Evolutionary conservation across 768 basidiomycete genomes (phyloP).

Genomic region (Tricholoma matsutake): DNA sequence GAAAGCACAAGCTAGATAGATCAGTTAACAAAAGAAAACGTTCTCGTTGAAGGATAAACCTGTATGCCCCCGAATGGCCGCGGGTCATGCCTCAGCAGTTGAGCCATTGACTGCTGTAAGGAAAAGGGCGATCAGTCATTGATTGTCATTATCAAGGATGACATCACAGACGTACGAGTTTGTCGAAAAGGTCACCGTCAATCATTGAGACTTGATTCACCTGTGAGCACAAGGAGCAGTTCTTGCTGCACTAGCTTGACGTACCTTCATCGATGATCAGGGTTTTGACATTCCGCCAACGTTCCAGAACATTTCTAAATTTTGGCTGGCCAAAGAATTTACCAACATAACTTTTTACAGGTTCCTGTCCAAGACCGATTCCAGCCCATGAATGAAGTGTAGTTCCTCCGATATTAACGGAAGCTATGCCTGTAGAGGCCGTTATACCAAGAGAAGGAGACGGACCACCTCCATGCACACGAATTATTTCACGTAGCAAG

Average conservation of each 20-base stretch:
- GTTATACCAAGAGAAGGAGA: constrained; percentile 59
- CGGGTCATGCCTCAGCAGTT: constrained; percentile 45
- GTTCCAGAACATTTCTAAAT: constrained; percentile 37
- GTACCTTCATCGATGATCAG: constrained; percentile 86
- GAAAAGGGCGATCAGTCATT: constrained; percentile 21
- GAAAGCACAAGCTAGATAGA: constrained; percentile 67
- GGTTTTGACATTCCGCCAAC: constrained; percentile 62
- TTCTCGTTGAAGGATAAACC: constrained; percentile 31
- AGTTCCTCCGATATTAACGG: constrained; percentile 77
- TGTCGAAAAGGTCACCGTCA: constrained; percentile 77
- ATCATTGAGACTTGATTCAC: constrained; percentile 82
- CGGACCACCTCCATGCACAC: constrained; percentile 31
- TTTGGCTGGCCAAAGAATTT: constrained; percentile 48
- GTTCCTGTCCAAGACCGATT: constrained; percentile 67
- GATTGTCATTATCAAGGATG: neutral
- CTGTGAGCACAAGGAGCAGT: neutral
- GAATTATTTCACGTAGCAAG: constrained; percentile 71
- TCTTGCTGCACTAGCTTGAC: constrained; percentile 16
- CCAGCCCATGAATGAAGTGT: constrained; percentile 86
- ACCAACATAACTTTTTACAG: constrained; percentile 45
- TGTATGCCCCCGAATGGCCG: constrained; percentile 86
- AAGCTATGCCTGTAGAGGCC: constrained; percentile 77
- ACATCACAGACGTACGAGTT: constrained; percentile 47
- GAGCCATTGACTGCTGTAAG: constrained; percentile 60
- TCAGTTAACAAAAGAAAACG: neutral